Conservation (phyloP, 2,329 filamentous ascomycete genomes). For the Beauveria bassiana region DNA sequence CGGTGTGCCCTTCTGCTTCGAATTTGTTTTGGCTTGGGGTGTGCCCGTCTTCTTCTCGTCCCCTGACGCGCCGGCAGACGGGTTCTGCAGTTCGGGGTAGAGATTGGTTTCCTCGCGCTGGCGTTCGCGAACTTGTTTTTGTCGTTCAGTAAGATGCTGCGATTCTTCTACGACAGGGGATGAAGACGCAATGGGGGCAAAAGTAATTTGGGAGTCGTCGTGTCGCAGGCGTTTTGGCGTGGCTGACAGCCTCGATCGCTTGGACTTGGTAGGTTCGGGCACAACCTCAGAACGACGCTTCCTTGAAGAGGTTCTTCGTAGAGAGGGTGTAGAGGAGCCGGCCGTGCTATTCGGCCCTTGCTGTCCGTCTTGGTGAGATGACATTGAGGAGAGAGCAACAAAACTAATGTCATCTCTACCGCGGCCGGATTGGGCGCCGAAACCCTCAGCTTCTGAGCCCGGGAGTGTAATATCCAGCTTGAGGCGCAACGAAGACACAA, state of each 20-base stretch:
- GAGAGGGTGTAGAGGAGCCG: constrained; percentile 12
- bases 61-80: constrained; percentile 6
- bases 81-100: constrained; percentile 54
- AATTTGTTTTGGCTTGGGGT: constrained; percentile 12
- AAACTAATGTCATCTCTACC: constrained; percentile 39
- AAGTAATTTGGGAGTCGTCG: constrained; percentile 75
- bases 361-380: constrained; percentile 19
- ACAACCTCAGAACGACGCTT: constrained; percentile 7
- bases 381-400: constrained; percentile 23
- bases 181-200: constrained; percentile 60
- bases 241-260: constrained; percentile 18
- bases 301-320: constrained; percentile 16
- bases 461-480: constrained; percentile 41
- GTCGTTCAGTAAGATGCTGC: constrained; percentile 69
- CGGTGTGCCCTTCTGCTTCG: constrained; percentile 36
- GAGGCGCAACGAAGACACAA: constrained; percentile 53
- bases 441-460: constrained; percentile 33
- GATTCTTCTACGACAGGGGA: constrained; percentile 49
- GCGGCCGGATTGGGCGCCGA: constrained; percentile 31
- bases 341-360: constrained; percentile 3
- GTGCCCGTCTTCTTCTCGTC: constrained; percentile 2
- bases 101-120: constrained; percentile 60
- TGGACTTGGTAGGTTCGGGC: neutral
- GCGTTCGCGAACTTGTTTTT: constrained; percentile 68
- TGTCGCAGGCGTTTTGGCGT: constrained; percentile 58